A percentile compares a stretch with the other conserved stretches of the same genome.
Conservation (phyloP, 768 basidiomycete species). For the Lactarius hatsudake region DNA sequence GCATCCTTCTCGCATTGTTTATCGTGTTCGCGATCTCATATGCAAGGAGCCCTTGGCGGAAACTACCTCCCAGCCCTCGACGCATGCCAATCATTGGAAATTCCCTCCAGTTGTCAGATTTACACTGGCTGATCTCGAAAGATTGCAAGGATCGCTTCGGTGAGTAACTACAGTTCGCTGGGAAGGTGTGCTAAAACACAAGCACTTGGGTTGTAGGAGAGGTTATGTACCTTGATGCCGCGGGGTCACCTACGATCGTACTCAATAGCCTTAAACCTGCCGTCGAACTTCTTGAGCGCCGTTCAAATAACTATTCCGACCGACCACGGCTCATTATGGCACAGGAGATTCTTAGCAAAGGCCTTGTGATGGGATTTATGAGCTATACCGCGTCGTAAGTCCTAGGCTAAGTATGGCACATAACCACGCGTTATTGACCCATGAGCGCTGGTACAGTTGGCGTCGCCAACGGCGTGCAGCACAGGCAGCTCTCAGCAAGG, state of each 20-base stretch:
- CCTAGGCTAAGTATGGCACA: background rate
- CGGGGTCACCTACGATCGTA: slow-evolving; percentile 28
- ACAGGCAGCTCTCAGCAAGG: slow-evolving; percentile 32
- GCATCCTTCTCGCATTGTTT: background rate
- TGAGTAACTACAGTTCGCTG: background rate
- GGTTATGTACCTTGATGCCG: slow-evolving; percentile 28
- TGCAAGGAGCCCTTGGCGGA: slow-evolving; percentile 14
- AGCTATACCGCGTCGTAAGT: slow-evolving; percentile 1
- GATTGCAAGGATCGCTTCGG: slow-evolving; percentile 7
- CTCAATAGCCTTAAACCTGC: slow-evolving; percentile 30
- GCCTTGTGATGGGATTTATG: slow-evolving; percentile 7
- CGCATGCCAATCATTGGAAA: slow-evolving; percentile 14
- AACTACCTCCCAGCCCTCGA: slow-evolving; percentile 10
- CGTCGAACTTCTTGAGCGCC: slow-evolving; percentile 32
- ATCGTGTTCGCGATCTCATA: background rate
- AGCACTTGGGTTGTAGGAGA: slow-evolving; percentile 8
- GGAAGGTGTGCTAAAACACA: background rate
- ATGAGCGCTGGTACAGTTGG: slow-evolving; percentile 30
- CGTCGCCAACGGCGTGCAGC: slow-evolving; percentile 28
- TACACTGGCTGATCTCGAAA: slow-evolving; percentile 4
- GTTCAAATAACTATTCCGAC: slow-evolving; percentile 32
- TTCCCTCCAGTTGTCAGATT: slow-evolving; percentile 5
- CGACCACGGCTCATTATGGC: background rate
- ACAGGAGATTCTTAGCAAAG: slow-evolving; percentile 16
- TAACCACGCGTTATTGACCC: background rate